These are phyloP conservation scores for Candida mesenterica DNA, from an alignment of 1,139 yeast genomes.

Conservation along the genomic window DNA sequence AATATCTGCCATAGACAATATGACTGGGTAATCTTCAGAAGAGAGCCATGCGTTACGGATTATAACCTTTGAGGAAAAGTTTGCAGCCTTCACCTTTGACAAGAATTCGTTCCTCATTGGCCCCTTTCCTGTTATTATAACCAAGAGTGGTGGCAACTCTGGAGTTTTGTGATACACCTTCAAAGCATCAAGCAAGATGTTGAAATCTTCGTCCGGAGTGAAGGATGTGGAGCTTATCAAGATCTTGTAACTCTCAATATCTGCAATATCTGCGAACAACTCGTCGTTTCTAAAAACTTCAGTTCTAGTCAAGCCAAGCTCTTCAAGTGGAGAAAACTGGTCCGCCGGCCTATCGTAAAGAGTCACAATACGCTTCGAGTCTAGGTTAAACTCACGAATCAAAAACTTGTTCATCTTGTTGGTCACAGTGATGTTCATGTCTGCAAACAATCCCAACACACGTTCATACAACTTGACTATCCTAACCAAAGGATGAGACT, in stretches of 20 bases:
- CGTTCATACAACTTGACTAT: slow-evolving; percentile 58
- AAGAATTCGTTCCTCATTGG: slow-evolving; percentile 62
- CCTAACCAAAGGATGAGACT: slow-evolving; percentile 61
- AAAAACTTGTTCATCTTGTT: slow-evolving; percentile 66
- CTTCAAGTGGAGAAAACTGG: slow-evolving; percentile 54
- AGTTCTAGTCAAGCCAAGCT: slow-evolving; percentile 18
- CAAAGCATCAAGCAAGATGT: slow-evolving; percentile 66
- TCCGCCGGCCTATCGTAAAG: slow-evolving; percentile 76
- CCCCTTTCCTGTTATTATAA: slow-evolving; percentile 92
- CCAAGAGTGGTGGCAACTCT: slow-evolving; percentile 49
- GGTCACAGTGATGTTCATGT: slow-evolving; percentile 77
- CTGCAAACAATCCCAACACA: slow-evolving; percentile 54
- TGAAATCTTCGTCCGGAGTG: slow-evolving; percentile 92
- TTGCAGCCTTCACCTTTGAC: slow-evolving; percentile 41
- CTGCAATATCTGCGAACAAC: slow-evolving; percentile 36
- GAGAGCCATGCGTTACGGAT: slow-evolving; percentile 75
- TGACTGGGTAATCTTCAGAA: slow-evolving; percentile 73
- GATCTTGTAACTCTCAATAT: slow-evolving; percentile 49
- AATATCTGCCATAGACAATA: slow-evolving; percentile 75
- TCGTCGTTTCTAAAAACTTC: slow-evolving; percentile 38
- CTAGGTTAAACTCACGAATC: slow-evolving; percentile 50
- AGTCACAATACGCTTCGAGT: slow-evolving; percentile 35
- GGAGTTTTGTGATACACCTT: slow-evolving; percentile 37
- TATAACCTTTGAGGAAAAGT: slow-evolving; percentile 43
- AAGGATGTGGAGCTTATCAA: slow-evolving; percentile 87